Percentiles rank a stretch among this genome's conserved stretches.
phyloP scores from a whole-genome alignment of 805 yeast species.

The Jamesozyma piceae region DNA sequence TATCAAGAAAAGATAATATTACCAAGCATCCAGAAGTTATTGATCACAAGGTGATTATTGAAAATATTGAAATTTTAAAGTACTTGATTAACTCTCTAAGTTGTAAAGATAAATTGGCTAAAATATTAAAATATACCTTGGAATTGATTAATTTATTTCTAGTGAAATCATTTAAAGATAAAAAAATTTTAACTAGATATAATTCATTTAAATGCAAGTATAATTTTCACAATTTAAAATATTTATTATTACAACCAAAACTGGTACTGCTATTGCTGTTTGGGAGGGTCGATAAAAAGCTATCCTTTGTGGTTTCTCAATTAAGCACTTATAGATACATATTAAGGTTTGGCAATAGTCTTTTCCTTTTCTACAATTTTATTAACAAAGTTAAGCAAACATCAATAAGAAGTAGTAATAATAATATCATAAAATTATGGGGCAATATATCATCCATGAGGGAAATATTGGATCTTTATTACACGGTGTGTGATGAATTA shows the following conservation, averaged over 20 bases:
- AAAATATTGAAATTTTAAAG: constrained; percentile 3
- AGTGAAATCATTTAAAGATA: neutral
- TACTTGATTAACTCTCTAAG: constrained; percentile 17
- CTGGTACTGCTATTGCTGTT: constrained; percentile 9
- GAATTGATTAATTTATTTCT: constrained; percentile 37
- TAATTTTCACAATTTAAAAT: constrained; percentile 3
- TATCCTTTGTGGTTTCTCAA: neutral
- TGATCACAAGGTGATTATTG: neutral
- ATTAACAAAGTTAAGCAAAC: constrained; percentile 23
- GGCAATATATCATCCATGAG: constrained; percentile 40
- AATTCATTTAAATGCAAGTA: neutral
- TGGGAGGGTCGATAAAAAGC: constrained; percentile 14
- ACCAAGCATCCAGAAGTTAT: too few species aligned
- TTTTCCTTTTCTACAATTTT: constrained; percentile 43
- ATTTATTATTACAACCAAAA: constrained; percentile 1
- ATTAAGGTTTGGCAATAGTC: constrained; percentile 62
- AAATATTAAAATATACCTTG: constrained; percentile 49
- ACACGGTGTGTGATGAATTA: constrained; percentile 57
- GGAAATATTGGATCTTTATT: constrained; percentile 49
- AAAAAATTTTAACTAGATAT: neutral
- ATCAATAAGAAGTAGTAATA: constrained; percentile 8
- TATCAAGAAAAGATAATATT: neutral
- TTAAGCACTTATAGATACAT: constrained; percentile 42
- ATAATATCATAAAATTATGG: constrained; percentile 21
- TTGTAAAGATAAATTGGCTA: constrained; percentile 68